A percentile compares a stretch with the other conserved stretches of the same genome.
These are phyloP conservation scores for Diutina sp. DNA, from an alignment of 1,139 yeast genomes.

Conservation along the genomic window DNA sequence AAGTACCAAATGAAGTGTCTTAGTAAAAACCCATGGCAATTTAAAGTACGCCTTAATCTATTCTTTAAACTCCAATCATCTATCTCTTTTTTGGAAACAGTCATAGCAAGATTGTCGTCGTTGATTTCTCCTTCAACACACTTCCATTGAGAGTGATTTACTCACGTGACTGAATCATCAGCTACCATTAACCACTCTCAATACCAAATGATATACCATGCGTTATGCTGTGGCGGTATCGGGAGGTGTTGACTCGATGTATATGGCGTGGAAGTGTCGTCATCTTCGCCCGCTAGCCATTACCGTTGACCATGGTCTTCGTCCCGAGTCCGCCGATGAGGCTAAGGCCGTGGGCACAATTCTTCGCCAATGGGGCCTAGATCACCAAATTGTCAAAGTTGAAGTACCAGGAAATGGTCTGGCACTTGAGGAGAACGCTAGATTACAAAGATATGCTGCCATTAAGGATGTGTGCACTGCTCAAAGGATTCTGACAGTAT, in stretches of 20 bases:
- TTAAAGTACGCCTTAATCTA: no score
- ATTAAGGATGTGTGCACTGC: conserved; percentile 11
- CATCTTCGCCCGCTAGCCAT: conserved; percentile 28
- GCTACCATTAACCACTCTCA: not conserved
- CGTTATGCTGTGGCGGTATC: conserved; percentile 37
- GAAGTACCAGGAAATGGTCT: conserved; percentile 13
- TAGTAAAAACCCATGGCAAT: no score
- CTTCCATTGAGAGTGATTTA: not conserved
- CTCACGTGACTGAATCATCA: not conserved
- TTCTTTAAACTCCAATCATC: no score
- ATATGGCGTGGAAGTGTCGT: conserved; percentile 27
- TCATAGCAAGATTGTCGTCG: no score
- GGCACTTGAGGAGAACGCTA: conserved; percentile 44
- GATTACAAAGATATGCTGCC: conserved; percentile 36
- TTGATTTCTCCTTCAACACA: no score
- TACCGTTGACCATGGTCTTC: conserved; percentile 46
- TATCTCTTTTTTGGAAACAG: no score
- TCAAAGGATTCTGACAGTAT: conserved; percentile 25
- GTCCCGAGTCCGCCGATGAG: conserved; percentile 35
- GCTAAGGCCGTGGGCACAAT: conserved; percentile 26
- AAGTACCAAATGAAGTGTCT: no score
- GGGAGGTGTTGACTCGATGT: conserved; percentile 80
- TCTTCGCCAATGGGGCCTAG: conserved; percentile 24
- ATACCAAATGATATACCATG: not conserved
- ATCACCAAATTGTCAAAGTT: conserved; percentile 25